Evolutionary conservation across 192 early-diverging fungal genomes (phyloP).

Genomic region (Entophlyctis luteolus): DNA sequence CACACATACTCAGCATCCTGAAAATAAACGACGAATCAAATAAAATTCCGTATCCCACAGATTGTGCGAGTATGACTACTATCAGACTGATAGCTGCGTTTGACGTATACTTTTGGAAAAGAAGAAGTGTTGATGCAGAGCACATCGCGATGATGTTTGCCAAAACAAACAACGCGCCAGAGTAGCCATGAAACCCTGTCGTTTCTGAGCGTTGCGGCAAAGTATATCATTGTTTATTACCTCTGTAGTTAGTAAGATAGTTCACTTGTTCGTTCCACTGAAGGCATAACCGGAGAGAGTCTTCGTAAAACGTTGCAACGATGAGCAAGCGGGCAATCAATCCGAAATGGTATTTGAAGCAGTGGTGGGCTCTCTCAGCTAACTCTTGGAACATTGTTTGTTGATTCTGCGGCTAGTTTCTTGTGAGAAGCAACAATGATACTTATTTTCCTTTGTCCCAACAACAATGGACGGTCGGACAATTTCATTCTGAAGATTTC

Average conservation of each 20-base stretch:
- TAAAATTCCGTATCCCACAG: conserved; percentile 87
- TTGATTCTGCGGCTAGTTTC: too few relatives aligned
- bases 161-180: conserved; percentile 81
- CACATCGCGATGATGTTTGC: conserved; percentile 80
- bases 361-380: too few relatives aligned
- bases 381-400: too few relatives aligned
- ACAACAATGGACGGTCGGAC: too few relatives aligned
- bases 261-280: conserved; percentile 87
- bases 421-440: too few relatives aligned
- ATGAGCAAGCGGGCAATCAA: conserved; percentile 81
- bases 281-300: conserved; percentile 73
- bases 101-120: conserved; percentile 74
- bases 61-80: conserved; percentile 75
- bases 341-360: too few relatives aligned
- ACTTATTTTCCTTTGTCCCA: too few relatives aligned
- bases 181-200: too few relatives aligned
- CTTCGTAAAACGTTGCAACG: conserved; percentile 92
- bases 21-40: conserved; percentile 86
- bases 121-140: conserved; percentile 71
- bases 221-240: conserved; percentile 23
- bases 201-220: conserved; percentile 60
- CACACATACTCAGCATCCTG: conserved; percentile 86
- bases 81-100: conserved; percentile 77
- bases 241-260: conserved; percentile 73
- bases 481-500: too few relatives aligned